Evolutionary conservation across 108 stramenopile species (phyloP).

Genomic region (Discostella stelligeroides): DNA sequence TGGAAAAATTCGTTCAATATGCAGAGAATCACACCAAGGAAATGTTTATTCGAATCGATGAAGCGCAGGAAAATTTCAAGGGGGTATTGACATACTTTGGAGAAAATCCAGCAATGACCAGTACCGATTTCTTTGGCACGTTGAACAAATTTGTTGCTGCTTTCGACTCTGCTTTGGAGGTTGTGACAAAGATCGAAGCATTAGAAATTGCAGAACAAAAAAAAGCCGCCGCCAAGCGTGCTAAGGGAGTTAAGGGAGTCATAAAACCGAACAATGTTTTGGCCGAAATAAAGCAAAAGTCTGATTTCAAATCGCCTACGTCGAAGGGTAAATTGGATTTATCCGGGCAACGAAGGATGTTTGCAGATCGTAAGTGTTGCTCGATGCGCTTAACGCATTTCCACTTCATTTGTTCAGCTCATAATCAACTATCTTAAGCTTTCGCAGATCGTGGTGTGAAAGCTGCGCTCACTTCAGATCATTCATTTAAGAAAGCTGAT

Average conservation of each 20-base stretch:
- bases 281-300: not conserved
- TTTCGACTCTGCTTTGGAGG: constrained; percentile 68
- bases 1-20: constrained; percentile 74
- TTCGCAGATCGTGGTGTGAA: not conserved
- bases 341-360: constrained; percentile 33
- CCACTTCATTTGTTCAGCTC: not conserved
- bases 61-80: constrained; percentile 67
- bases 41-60: constrained; percentile 51
- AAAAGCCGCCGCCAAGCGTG: constrained; percentile 45
- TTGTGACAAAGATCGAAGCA: constrained; percentile 69
- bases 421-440: not conserved
- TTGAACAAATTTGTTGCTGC: constrained; percentile 70
- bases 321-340: constrained; percentile 35
- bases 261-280: constrained; percentile 17
- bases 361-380: constrained; percentile 28
- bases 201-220: constrained; percentile 47
- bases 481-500: not conserved
- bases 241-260: constrained; percentile 41
- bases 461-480: not conserved
- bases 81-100: constrained; percentile 81
- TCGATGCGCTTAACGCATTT: not conserved
- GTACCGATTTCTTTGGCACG: constrained; percentile 88
- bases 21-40: constrained; percentile 58
- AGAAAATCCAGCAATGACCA: constrained; percentile 86
- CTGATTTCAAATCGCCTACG: not conserved